These are phyloP conservation scores for Hibiscus tridactylites DNA, from an alignment of 345 rosid species.

Conservation along the genomic window DNA sequence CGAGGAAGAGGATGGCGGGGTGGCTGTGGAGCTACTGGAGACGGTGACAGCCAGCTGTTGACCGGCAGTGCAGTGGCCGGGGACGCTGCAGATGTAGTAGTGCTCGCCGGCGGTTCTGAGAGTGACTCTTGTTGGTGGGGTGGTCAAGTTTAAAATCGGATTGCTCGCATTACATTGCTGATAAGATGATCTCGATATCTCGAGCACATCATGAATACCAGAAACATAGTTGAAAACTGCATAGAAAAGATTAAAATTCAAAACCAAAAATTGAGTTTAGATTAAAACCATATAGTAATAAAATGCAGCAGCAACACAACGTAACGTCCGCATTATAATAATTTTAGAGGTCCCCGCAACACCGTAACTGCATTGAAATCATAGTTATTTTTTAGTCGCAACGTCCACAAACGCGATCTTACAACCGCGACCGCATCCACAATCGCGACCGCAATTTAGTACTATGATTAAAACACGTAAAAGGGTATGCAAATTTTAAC, in stretches of 20 bases:
- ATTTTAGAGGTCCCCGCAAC: too few species aligned
- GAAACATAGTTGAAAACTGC: conserved; percentile 24
- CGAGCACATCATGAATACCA: conserved; percentile 28
- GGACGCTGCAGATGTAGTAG: conserved; percentile 26
- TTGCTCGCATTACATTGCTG: conserved; percentile 19
- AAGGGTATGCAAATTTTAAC: background rate
- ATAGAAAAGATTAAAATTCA: background rate
- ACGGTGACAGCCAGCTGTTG: conserved; percentile 23
- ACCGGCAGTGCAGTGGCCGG: conserved; percentile 26
- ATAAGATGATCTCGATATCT: conserved; percentile 26
- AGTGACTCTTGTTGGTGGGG: conserved; percentile 27
- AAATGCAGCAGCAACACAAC: too few species aligned
- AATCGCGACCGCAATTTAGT: too few species aligned
- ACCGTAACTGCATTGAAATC: too few species aligned
- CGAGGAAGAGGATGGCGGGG: background rate
- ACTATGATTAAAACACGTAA: background rate
- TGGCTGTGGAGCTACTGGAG: conserved; percentile 7
- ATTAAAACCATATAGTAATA: background rate
- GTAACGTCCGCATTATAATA: too few species aligned
- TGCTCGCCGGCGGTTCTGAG: conserved; percentile 34
- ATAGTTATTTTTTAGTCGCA: too few species aligned
- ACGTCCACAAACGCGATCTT: too few species aligned
- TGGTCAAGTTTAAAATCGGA: conserved; percentile 5
- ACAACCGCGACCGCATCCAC: too few species aligned
- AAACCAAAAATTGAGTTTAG: background rate